A percentile compares a stretch with the other conserved stretches of the same genome.
phyloP scores from a whole-genome alignment of 2,329 filamentous ascomycete genomes.

The Metarhizium robertsii region DNA sequence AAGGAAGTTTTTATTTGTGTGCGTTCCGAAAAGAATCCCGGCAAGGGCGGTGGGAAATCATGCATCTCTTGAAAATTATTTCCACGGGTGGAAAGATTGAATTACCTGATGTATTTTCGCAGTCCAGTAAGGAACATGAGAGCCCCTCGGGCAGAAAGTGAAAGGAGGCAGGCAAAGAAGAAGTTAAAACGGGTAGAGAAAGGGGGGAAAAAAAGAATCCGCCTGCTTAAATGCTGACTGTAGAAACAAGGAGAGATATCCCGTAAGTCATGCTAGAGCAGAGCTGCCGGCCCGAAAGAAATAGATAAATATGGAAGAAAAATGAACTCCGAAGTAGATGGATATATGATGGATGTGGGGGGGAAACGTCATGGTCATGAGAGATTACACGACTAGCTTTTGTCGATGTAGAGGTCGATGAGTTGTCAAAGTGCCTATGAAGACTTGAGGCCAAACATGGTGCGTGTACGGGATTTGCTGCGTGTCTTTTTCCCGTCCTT shows the following conservation, averaged over 20 bases:
- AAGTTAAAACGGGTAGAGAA: not conserved
- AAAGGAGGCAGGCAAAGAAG: not conserved
- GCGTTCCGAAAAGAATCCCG: not conserved
- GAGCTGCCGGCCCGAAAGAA: not conserved
- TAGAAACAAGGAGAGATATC: constrained; percentile 5
- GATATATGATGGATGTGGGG: constrained; percentile 11
- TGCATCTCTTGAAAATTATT: not conserved
- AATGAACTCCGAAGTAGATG: constrained; percentile 23
- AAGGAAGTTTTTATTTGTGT: not conserved
- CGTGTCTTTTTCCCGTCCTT: constrained; percentile 54
- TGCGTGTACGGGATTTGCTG: constrained; percentile 67
- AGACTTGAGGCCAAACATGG: constrained; percentile 53
- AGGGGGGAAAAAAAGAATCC: constrained; percentile 4
- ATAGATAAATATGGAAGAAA: constrained; percentile 9
- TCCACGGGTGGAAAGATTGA: not conserved
- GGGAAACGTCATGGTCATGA: constrained; percentile 21
- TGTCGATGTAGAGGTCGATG: not conserved
- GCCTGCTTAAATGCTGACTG: constrained; percentile 11
- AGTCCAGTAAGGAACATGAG: not conserved
- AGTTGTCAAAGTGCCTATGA: constrained; percentile 1
- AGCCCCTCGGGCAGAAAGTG: not conserved
- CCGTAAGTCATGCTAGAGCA: not conserved
- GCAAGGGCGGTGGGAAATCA: not conserved
- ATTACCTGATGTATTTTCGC: not conserved
- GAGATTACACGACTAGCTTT: not conserved